Percentiles rank a stretch among this genome's conserved stretches.
Evolutionary conservation across 768 basidiomycete genomes (phyloP).

Genomic region (Tephrocybe rancida): DNA sequence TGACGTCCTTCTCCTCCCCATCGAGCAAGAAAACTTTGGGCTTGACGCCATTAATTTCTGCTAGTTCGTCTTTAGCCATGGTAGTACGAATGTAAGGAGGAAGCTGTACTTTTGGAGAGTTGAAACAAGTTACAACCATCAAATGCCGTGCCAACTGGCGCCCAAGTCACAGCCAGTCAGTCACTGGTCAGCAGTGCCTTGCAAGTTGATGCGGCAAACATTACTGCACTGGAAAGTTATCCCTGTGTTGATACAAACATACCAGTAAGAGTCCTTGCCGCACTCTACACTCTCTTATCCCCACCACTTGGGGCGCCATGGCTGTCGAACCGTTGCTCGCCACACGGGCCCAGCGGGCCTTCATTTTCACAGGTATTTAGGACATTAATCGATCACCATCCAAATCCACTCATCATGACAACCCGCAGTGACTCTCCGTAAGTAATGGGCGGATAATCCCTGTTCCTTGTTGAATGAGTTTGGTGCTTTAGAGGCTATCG

Average conservation of each 20-base stretch:
- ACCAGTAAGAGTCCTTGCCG: neutral
- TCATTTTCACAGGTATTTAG: constrained; percentile 73
- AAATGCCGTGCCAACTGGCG: neutral
- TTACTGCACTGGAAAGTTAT: neutral
- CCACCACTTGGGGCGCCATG: constrained; percentile 42
- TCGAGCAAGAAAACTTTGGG: constrained; percentile 48
- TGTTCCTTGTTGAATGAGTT: neutral
- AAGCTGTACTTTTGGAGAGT: neutral
- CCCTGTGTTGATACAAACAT: neutral
- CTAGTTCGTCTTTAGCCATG: constrained; percentile 45
- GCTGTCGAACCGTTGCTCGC: constrained; percentile 71
- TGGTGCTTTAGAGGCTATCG: constrained; percentile 62
- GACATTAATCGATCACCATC: neutral
- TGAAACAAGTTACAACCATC: neutral
- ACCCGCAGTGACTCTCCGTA: constrained; percentile 57
- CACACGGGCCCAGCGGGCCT: constrained; percentile 72
- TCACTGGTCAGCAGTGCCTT: neutral
- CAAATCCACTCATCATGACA: constrained; percentile 6
- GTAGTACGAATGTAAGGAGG: neutral
- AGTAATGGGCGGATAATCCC: constrained; percentile 30
- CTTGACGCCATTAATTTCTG: constrained; percentile 52
- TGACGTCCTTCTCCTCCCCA: constrained; percentile 50
- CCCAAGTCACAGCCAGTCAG: neutral
- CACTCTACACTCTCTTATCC: constrained; percentile 11
- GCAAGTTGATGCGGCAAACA: no score